Evolutionary conservation across 768 basidiomycete genomes (phyloP), one percentile per base, ranked within the genome.

Genomic region (Lepiota subincarnata): DNA sequence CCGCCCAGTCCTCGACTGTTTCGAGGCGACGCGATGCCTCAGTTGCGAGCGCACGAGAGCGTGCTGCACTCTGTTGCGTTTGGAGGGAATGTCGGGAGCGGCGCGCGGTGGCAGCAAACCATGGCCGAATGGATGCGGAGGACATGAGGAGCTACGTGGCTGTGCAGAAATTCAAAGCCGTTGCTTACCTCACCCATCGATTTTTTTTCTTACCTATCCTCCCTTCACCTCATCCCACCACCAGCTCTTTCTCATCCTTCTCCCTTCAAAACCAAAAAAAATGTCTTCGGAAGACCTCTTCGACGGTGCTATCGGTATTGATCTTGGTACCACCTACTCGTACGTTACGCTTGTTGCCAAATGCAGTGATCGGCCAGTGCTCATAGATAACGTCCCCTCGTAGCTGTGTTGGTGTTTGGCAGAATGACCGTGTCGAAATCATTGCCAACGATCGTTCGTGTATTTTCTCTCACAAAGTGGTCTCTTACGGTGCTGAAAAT

Each of bases 401-500:
- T 55, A 96, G 93, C 44, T 98, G 95, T 71, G 96, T 98, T 64
- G 96, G 93, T 78, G 94, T 98, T 67, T 98, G 95, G 95, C 92
- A 96, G 82, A 94, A 97, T 73, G 96, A 98, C 83, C 93, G 96
- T 66, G 95, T 98, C 65, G 95, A 98, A 74, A 98, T 98, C 79
- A 98, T 98, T 70, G 88, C 92, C 77, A 94, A 94, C 66, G 92
- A 94, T 81, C 92, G 89, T 92, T 62, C 72, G 89, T 78, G 12
- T 35, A 40, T 51, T 53, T 49, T 14, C 16, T 18, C 13, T 43
- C 8, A 2, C n/a, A 40, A 31, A n/a, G 24, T 35, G 34, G 6
- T 31, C 34, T 13, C 42, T 36, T 50, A 8, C 46, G 26, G 18
- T 35, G 22, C n/a, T 36, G 0, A 31, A 31, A 19, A 1, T 48